Evolutionary conservation across 2,329 filamentous ascomycete genomes (phyloP).

Genomic region (Phyllosticta citrichinensis): DNA sequence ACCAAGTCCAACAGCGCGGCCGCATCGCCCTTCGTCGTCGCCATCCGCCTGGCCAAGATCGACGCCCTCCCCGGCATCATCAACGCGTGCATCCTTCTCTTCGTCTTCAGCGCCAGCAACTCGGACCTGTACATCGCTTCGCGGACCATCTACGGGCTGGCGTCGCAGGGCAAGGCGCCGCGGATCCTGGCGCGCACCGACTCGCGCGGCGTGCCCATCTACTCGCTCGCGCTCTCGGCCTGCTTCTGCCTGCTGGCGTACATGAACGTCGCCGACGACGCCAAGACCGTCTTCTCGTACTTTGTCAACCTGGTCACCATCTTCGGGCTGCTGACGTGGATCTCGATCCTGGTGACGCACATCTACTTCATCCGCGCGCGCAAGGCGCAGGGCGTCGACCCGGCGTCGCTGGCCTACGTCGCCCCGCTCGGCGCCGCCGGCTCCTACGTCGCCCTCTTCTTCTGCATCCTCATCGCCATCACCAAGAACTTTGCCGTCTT

Average conservation of each 20-base stretch:
- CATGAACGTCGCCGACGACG: constrained; percentile 36
- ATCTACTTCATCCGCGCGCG: constrained; percentile 39
- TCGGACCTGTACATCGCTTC: constrained; percentile 68
- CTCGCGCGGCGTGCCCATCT: constrained; percentile 59
- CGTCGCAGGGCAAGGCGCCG: constrained; percentile 62
- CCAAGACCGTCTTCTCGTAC: constrained; percentile 36
- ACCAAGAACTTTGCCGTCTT: constrained; percentile 80
- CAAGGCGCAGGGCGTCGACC: constrained; percentile 35
- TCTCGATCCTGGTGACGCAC: constrained; percentile 39
- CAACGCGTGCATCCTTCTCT: constrained; percentile 64
- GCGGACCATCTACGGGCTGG: constrained; percentile 62
- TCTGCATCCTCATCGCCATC: constrained; percentile 63
- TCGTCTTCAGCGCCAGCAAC: constrained; percentile 69
- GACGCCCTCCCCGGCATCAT: constrained; percentile 54
- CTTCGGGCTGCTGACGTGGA: constrained; percentile 37
- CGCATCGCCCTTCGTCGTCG: constrained; percentile 67
- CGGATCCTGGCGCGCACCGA: constrained; percentile 62
- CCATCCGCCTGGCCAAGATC: constrained; percentile 56
- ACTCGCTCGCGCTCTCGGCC: constrained; percentile 52
- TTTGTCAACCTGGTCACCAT: constrained; percentile 38
- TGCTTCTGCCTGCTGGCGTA: constrained; percentile 58
- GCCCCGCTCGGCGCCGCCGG: constrained; percentile 64
- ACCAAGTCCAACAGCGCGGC: constrained; percentile 42
- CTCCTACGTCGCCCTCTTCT: constrained; percentile 55
- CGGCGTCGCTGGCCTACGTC: constrained; percentile 42